Percentiles rank a stretch among this genome's conserved stretches.
Conservation (phyloP, 2,329 filamentous ascomycete genomes). For the Alternaria atra region DNA sequence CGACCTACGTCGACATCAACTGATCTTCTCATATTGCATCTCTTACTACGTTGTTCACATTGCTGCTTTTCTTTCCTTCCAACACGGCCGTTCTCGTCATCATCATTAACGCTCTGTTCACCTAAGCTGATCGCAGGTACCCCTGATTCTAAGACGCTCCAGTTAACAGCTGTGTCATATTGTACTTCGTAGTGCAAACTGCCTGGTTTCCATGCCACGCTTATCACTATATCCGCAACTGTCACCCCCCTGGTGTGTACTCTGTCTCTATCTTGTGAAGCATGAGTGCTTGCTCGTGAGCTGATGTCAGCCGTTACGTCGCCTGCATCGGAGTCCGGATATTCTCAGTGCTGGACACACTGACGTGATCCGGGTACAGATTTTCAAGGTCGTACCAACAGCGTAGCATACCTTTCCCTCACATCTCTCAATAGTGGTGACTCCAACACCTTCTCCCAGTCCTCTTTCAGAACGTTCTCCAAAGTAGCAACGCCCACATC, state of each 20-base stretch:
- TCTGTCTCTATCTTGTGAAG: background rate
- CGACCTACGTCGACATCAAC: no score
- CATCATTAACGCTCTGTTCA: no score
- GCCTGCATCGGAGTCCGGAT: background rate
- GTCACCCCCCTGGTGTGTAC: background rate
- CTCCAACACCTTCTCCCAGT: slow-evolving; percentile 33
- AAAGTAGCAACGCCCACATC: slow-evolving; percentile 32
- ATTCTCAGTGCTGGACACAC: background rate
- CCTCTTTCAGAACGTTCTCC: slow-evolving; percentile 18
- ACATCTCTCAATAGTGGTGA: slow-evolving; percentile 23
- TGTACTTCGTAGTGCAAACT: background rate
- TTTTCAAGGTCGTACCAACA: slow-evolving; percentile 2
- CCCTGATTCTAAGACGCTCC: background rate
- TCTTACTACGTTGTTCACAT: no score
- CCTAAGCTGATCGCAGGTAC: no score
- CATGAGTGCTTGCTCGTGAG: no score
- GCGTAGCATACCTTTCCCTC: slow-evolving; percentile 10
- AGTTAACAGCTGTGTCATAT: background rate
- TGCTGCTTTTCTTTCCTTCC: no score
- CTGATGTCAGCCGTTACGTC: background rate
- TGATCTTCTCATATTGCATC: no score
- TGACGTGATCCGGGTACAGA: background rate
- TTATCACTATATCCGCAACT: background rate
- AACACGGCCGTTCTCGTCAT: no score
- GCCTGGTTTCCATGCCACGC: background rate